A percentile compares a stretch with the other conserved stretches of the same genome.
These are phyloP conservation scores for Malus asiatica DNA, from an alignment of 306 rosid species.

Conservation along the genomic window DNA sequence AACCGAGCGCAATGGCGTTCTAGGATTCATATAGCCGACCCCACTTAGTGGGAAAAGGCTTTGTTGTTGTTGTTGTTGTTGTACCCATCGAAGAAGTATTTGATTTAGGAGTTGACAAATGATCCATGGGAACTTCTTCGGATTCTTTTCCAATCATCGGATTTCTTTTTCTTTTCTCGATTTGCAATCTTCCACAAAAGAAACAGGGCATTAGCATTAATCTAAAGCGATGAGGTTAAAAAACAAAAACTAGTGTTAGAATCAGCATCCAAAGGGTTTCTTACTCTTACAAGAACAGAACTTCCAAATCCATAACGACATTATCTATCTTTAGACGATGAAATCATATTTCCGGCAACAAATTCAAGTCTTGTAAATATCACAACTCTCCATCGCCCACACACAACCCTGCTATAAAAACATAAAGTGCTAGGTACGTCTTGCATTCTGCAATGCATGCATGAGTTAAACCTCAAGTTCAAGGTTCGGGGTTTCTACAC, in stretches of 20 bases:
- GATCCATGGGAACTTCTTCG: no score
- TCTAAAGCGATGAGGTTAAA: neutral
- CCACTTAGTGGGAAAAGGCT: no score
- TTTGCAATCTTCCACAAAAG: neutral
- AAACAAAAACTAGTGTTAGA: neutral
- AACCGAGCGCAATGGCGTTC: no score
- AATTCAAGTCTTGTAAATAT: neutral
- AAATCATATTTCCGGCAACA: neutral
- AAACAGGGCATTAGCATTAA: no score
- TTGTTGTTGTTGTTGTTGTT: no score
- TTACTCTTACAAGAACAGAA: neutral
- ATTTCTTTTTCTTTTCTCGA: neutral
- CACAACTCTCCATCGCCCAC: neutral
- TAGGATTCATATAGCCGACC: no score
- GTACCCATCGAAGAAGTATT: no score
- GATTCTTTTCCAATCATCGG: neutral
- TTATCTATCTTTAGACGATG: neutral
- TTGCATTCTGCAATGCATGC: neutral
- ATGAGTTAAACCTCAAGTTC: neutral
- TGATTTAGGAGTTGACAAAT: no score
- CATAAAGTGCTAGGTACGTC: neutral
- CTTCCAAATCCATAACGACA: neutral
- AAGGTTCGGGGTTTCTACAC: neutral
- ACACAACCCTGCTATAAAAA: neutral
- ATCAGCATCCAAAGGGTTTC: neutral